Base-by-base conservation (phyloP, 192 early-diverging fungal species). In the Entomortierella lignicola region DNA sequence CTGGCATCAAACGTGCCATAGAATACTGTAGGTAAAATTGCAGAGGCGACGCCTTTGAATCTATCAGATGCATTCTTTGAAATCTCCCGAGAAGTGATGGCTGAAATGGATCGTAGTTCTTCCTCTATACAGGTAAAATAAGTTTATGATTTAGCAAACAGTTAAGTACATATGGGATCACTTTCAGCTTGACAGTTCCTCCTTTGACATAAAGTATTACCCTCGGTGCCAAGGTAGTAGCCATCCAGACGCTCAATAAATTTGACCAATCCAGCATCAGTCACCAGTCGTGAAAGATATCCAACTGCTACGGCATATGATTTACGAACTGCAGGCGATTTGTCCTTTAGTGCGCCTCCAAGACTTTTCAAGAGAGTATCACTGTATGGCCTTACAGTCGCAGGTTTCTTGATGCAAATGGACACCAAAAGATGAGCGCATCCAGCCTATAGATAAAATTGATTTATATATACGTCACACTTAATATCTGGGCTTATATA, bases 241-340 rank as follows among this genome's bases (percentile, higher is more conserved):
- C 89, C 89, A 18, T 86, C 85, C n/a, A 97, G 71, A 63, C 94
- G 89, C 21, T 86, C 85, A 8, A 94, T 82, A 51, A 97, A 85
- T 34, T 86, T 89, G 4, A 80, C 74, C 2, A 95, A 60, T 34
- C 88, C 88, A 21, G 69, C 83, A 30, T 89, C 83, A 2, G 89
- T 84, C 0, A 86, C 75, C 41, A 95, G 73, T 43, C 86, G 79
- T 4, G 88, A 85, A 23, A 96, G 86, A 66, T 96, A 94, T 7
- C 96, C 97, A 39, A 90, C 90, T 0, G 95, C 92, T 15, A 92
- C 90, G 0, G 95, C 92, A 82, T 90, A 97, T 4, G 95, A 89
- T 72, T 97, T 95, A 12, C 95, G 82, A 47, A 97, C 89, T 1
- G 92, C 89, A 1, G 92, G 86, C n/a, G 92, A 94, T 44, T 87